Evolutionary conservation across 2,329 filamentous ascomycete species (phyloP), one percentile per base, ranked within the genome.

Genomic region (Uncinocarpus reesii): DNA sequence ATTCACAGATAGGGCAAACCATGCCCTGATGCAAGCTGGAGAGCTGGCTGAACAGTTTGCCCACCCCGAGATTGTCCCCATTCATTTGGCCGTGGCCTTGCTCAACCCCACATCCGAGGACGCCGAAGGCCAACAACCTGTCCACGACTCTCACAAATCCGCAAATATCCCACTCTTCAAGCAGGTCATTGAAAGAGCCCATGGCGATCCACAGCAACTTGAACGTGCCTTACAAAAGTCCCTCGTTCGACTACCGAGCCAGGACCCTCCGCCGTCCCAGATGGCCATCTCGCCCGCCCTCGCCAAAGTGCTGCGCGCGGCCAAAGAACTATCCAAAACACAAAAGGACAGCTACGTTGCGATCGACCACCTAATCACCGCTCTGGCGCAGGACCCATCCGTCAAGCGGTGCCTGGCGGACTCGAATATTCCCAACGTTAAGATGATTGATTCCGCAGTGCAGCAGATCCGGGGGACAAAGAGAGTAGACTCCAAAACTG

Each of bases 321-420:
- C 92, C 1, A 81, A 85, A 65, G 88, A 96, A 26, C 69, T 98
- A 47, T 90, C 93, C 59, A 95, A 93, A 71, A 88, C 89, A n/a
- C 92, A 98, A 61, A 96, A 95, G 60, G 92, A 98, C 65, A 86
- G 81, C 55, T 98, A 81, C 66, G 86, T 98, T 55, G 92, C 90
- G 34, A 82, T 96, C 51, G 92, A 96, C 67, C 92, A 98, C 64
- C 76, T 98, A 44, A 95, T 98, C 61, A 81, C 83, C 53, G 81
- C 86, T 1, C 74, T 95, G 18, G 78, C 82, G 10, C 88, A 96
- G 59, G 92, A 98, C 58, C 55, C 75, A 5, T 72, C 77, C 36
- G 80, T 96, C 47, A 81, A 92, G 65, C 70, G 71, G 42, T 79
- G 80, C 45, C 73, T 98, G 46, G 83, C 80, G 57, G 90, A 96